Base-by-base conservation (phyloP, 805 yeast genomes). In the Pichia occidentalis region DNA sequence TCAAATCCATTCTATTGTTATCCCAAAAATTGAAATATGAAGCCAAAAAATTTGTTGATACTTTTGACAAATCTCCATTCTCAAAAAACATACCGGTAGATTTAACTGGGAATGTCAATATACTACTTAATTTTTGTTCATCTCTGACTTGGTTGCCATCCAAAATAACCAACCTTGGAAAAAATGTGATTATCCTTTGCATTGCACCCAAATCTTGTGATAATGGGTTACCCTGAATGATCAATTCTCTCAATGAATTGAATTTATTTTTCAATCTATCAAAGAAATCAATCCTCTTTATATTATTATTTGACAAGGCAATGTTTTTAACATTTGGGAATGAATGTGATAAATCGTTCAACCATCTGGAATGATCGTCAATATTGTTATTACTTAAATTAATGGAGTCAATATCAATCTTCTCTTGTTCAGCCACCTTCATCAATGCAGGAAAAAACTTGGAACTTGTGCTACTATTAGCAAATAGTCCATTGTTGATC, bases 391-490 rank as follows among this genome's bases (percentile, higher is more conserved):
- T 66, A 16, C 88, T 73, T 24, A 86, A 58, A 56, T 80, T 83
- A 7, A 88, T 74, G 40, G 86, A 79, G 22, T 78, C 80, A 4
- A 87, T 80, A 20, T 73, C 76, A n/a, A 56, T 24, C 4, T 50
- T 49, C 23, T 60, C 60, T 37, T 74, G 73, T 4, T 65, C 61
- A 1, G 95, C 95, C 7, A 90, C 60, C 54, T 81, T 84, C 82
- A 90, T 75, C 47, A 92, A 62, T 1, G 97, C 97, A 9, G 86
- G 82, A 57, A 90, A 86, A 71, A 87, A 80, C 59, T 90, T 92
- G 11, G 88, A 71, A 4, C 77, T 63, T 12, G 74, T 71, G 11
- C 41, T 44, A 2, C 54, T 34, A 18, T 47, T 49, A 3, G 58
- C 39, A 44, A 87, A 77, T 36, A 85, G 65, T 0, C 95, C 95